Base-by-base conservation (phyloP, 2,329 filamentous ascomycete genomes). In the Cercospora berteroae region DNA sequence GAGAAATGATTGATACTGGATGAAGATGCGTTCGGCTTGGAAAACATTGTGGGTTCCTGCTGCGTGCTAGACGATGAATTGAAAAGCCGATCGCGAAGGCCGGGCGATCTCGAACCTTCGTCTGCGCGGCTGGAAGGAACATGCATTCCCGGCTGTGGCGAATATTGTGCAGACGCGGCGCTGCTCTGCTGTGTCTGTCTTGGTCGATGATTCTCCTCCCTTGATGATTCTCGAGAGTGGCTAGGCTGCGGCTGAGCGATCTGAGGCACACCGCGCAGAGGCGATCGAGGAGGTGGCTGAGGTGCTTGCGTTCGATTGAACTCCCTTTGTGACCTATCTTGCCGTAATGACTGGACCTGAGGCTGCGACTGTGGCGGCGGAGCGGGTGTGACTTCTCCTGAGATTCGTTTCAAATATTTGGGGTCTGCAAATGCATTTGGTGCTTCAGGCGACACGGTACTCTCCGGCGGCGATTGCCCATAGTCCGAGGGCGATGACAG, bases 381-480 rank as follows among this genome's bases (percentile, higher is more conserved):
- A 42, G 59, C 66, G 18, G 63, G 64, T n/a, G 67, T 59, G 4
- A 60, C 61, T 12, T 75, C 74, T 55, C 65, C 62, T 12, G 73
- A 73, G 50, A 70, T 70, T 7, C 72, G 72, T 63, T 71, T 74
- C 18, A 69, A 69, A 58, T 76, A 75, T 57, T 73, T 76, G 5
- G 68, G 72, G 60, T 76, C 74, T 13, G 67, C 71, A 58, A 75
- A 75, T 6, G 72, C 73, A 67, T 69, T 70, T 0, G 68, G 70
- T 9, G 63, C 58, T 31, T 69, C 65, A 42, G 68, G 59, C 4
- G 70, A 67, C 25, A 66, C 36, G 18, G 69, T 68, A 23, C 67
- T 72, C 20, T 64, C 65, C 9, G 73, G 71, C 9, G 73, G 71
- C n/a, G 70, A 71, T 10, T 63, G 42, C 5, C 55, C 50, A 16